Percentiles rank a stretch among this genome's conserved stretches.
phyloP scores from a whole-genome alignment of 2,329 filamentous ascomycete genomes.

The Colletotrichum sp. region DNA sequence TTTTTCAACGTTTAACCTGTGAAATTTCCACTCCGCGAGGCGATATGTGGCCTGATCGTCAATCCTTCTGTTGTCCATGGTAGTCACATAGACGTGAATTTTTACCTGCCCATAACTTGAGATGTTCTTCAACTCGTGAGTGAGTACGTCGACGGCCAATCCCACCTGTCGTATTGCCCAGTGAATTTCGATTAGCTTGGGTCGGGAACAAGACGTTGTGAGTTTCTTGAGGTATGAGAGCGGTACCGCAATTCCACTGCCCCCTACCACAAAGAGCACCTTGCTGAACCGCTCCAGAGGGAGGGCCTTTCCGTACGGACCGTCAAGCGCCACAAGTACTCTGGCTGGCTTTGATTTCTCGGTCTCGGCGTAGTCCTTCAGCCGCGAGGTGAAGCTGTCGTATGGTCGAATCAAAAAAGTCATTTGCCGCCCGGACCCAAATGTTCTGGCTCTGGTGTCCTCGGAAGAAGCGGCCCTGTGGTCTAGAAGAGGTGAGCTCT shows the following conservation, averaged over 20 bases:
- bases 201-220: conserved; percentile 9
- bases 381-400: conserved; percentile 45
- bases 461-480: not conserved
- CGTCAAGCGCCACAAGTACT: conserved; percentile 45
- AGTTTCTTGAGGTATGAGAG: conserved; percentile 41
- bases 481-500: conserved; percentile 36
- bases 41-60: not conserved
- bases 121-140: conserved; percentile 32
- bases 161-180: conserved; percentile 48
- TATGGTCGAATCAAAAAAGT: conserved; percentile 50
- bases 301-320: conserved; percentile 47
- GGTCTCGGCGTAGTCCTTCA: conserved; percentile 33
- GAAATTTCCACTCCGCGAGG: conserved; percentile 22
- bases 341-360: conserved; percentile 26
- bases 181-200: conserved; percentile 36
- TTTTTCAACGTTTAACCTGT: conserved; percentile 36
- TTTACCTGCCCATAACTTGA: conserved; percentile 32
- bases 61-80: not conserved
- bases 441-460: not conserved
- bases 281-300: conserved; percentile 41
- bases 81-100: conserved; percentile 41
- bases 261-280: conserved; percentile 48
- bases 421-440: conserved; percentile 26
- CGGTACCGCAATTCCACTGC: conserved; percentile 48
- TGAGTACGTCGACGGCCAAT: conserved; percentile 39